These are phyloP conservation scores for Colletotrichum neosansevieriae DNA, from an alignment of 2,329 filamentous ascomycete species.

Conservation along the genomic window DNA sequence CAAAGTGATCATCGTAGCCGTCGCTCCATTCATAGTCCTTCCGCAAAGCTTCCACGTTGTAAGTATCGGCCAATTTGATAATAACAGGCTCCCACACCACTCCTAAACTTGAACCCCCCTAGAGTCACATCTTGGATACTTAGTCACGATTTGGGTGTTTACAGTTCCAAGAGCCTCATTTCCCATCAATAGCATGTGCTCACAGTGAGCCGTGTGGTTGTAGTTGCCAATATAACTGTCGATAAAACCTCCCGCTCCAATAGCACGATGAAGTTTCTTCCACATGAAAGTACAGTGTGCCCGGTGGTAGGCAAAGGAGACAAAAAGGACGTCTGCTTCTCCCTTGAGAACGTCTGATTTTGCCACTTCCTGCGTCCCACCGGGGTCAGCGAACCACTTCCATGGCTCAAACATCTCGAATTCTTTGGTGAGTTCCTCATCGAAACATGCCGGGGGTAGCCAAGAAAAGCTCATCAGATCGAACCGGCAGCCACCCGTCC, in stretches of 20 bases:
- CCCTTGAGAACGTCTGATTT: constrained; percentile 36
- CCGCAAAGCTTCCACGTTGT: too few relatives aligned
- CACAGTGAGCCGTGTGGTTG: constrained; percentile 42
- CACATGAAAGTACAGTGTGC: constrained; percentile 43
- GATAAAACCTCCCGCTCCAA: constrained; percentile 26
- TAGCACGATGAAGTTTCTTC: constrained; percentile 42
- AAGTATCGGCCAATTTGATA: too few relatives aligned
- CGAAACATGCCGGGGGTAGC: constrained; percentile 16
- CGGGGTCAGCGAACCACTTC: constrained; percentile 38
- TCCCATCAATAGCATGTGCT: constrained; percentile 37
- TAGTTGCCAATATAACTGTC: constrained; percentile 42
- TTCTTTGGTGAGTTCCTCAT: constrained; percentile 5
- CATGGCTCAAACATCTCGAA: constrained; percentile 4
- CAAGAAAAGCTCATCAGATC: constrained; percentile 24
- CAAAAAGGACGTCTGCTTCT: constrained; percentile 32
- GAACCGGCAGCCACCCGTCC: constrained; percentile 10
- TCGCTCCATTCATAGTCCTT: too few relatives aligned
- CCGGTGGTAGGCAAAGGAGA: constrained; percentile 42
- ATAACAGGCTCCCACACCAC: too few relatives aligned
- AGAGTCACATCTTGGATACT: too few relatives aligned
- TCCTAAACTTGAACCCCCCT: too few relatives aligned
- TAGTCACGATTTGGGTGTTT: constrained; percentile 37
- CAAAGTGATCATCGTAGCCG: too few relatives aligned
- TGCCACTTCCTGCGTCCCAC: constrained; percentile 30
- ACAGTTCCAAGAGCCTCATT: constrained; percentile 28